Base-by-base conservation (phyloP, 129 eudicot genomes). In the Flaveria bidentis region DNA sequence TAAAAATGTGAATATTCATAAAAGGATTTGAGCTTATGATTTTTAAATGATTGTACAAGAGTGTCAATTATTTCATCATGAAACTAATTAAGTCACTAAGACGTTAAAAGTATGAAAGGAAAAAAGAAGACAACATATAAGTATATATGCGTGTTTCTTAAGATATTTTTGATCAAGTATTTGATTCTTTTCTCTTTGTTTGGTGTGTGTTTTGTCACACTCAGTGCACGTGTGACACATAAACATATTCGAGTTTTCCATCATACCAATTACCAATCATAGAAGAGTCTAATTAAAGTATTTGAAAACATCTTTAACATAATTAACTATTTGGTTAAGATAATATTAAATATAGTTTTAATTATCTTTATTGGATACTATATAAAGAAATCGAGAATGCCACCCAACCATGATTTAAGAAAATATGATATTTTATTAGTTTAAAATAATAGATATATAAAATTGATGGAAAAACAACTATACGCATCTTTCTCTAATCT, bases 171-270 rank as follows among this genome's bases (percentile, higher is more conserved):
- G 25, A 67, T 67, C 58, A 73, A 16, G 41, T 57, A 62, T 45
- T 13, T 0, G 50, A 56, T 44, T 51, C 42, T 28, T 65, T 10
- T 25, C n/a, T 39, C 65, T 72, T 47, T 3, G 75, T 80, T 73
- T 80, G 84, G 79, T 73, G 70, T 65, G 70, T 42, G 83, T 72
- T 79, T 39, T 51, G 83, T 73, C 83, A 22, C 79, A 73, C 69
- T 80, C 75, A 56, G 46, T 53, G 67, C 74, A 65, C 74, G 60
- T 52, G 78, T 73, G 63, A 25, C 18, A 64, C 41, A 6, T 25
- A 28, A 61, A 25, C 13, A 9, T 26, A n/a, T 52, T 52, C 16
- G 58, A n/a, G 58, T n/a, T 5, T 51, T 52, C 22, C 58, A 52
- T 5, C 58, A 52, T 36, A 36, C 41, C 41, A 5, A 36, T 15